Conservation (phyloP, 805 yeast species). For the Lipomyces lipofer region DNA sequence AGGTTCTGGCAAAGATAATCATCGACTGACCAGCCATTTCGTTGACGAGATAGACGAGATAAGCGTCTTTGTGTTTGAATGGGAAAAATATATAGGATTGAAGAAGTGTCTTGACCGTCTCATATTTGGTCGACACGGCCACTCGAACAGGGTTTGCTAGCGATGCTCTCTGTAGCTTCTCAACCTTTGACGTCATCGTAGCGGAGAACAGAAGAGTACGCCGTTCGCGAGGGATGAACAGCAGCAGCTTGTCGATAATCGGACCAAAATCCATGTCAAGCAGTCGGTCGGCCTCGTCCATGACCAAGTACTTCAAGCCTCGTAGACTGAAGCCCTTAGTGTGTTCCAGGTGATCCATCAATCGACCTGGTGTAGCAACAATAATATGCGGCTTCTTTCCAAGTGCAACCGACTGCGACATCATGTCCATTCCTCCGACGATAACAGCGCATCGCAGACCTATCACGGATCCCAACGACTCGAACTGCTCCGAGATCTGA, state of each 20-base stretch:
- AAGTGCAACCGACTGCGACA: conserved; percentile 93
- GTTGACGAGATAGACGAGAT: conserved; percentile 74
- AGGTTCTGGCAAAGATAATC: conserved; percentile 89
- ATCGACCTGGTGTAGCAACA: conserved; percentile 89
- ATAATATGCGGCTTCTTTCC: conserved; percentile 92
- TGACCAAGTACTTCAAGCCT: conserved; percentile 82
- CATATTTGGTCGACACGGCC: conserved; percentile 82
- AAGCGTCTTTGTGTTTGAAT: conserved; percentile 89
- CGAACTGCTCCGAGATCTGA: conserved; percentile 86
- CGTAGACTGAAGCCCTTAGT: conserved; percentile 89
- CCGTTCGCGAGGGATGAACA: conserved; percentile 75
- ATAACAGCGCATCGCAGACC: conserved; percentile 87
- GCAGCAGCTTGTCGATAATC: conserved; percentile 80
- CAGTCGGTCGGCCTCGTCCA: conserved; percentile 99
- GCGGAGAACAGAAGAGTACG: conserved; percentile 89
- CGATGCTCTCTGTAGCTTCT: conserved; percentile 91
- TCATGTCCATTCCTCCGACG: conserved; percentile 98
- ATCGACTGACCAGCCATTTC: conserved; percentile 82
- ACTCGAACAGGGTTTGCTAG: conserved; percentile 84
- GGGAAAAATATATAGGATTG: conserved; percentile 90
- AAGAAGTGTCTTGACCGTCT: conserved; percentile 90
- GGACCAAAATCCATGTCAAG: conserved; percentile 97
- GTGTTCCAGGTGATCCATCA: conserved; percentile 91
- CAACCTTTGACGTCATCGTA: conserved; percentile 95
- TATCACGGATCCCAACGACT: conserved; percentile 87